Evolutionary conservation across 2,329 filamentous ascomycete species (phyloP).

Genomic region (Pleomassaria siparia): DNA sequence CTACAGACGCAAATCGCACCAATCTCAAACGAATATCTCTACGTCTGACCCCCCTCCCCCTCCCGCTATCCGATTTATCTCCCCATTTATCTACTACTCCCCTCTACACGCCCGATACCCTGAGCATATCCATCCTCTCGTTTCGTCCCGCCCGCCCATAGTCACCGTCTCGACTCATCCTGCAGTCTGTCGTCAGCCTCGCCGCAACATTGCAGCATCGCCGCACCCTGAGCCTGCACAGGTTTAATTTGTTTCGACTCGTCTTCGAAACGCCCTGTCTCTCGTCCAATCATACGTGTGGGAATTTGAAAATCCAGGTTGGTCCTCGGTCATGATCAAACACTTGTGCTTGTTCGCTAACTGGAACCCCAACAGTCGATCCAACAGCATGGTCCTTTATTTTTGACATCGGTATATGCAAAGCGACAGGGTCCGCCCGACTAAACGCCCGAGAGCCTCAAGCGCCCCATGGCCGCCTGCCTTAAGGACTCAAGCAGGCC

Average conservation of each 20-base stretch:
- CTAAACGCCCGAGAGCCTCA: conserved; percentile 27
- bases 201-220: no score
- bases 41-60: conserved; percentile 20
- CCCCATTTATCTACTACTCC: conserved; percentile 12
- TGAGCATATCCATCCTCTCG: conserved; percentile 20
- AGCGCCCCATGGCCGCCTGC: conserved; percentile 27
- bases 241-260: conserved; percentile 29
- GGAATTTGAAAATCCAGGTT: conserved; percentile 14
- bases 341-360: conserved; percentile 27
- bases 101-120: conserved; percentile 21
- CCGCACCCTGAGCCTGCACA: conserved; percentile 15
- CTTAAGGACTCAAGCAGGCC: conserved; percentile 28
- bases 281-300: conserved; percentile 23
- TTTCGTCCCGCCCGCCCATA: no score
- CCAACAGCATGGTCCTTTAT: conserved; percentile 33
- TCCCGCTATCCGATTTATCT: no score
- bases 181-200: conserved; percentile 31
- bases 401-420: conserved; percentile 30
- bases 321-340: conserved; percentile 22
- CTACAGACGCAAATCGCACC: conserved; percentile 29
- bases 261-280: background rate
- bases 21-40: conserved; percentile 25
- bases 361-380: conserved; percentile 19
- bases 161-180: conserved; percentile 19
- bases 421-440: conserved; percentile 17